A percentile compares a stretch with the other conserved stretches of the same genome.
Evolutionary conservation across 352 stramenopile species (phyloP).

Genomic region (Phytophthora macrochlamydospora): DNA sequence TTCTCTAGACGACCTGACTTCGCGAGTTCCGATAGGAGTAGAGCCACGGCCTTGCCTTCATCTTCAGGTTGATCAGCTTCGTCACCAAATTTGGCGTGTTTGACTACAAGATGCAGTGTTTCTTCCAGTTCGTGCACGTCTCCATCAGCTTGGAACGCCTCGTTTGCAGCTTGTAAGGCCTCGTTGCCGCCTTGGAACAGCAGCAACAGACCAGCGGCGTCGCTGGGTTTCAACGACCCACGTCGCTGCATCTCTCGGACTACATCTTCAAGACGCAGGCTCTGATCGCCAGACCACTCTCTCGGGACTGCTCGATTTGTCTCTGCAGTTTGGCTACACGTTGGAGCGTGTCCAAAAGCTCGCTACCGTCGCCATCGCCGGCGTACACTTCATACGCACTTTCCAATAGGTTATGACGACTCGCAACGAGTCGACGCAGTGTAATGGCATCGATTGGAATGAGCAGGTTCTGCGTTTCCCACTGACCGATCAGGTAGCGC

Average conservation of each 20-base stretch:
- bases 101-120: conserved; percentile 80
- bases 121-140: conserved; percentile 82
- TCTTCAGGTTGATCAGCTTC: conserved; percentile 23
- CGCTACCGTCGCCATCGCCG: conserved; percentile 57
- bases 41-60: conserved; percentile 29
- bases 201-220: conserved; percentile 65
- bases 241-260: conserved; percentile 74
- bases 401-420: conserved; percentile 70
- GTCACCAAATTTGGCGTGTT: conserved; percentile 71
- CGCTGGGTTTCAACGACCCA: conserved; percentile 46
- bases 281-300: conserved; percentile 20
- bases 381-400: conserved; percentile 75
- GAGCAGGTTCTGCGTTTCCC: conserved; percentile 41
- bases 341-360: conserved; percentile 78
- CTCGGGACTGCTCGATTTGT: conserved; percentile 43
- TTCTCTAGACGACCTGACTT: conserved; percentile 39
- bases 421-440: conserved; percentile 46
- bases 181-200: conserved; percentile 75
- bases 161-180: conserved; percentile 69
- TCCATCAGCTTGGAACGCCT: conserved; percentile 67
- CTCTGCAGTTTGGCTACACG: conserved; percentile 73
- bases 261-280: conserved; percentile 62
- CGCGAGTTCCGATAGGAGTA: conserved; percentile 44
- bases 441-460: conserved; percentile 39
- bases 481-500: conserved; percentile 49